A percentile compares a stretch with the other conserved stretches of the same genome.
These are phyloP conservation scores for Emergomyces orientalis DNA, from an alignment of 2,329 filamentous ascomycete genomes.

Conservation along the genomic window DNA sequence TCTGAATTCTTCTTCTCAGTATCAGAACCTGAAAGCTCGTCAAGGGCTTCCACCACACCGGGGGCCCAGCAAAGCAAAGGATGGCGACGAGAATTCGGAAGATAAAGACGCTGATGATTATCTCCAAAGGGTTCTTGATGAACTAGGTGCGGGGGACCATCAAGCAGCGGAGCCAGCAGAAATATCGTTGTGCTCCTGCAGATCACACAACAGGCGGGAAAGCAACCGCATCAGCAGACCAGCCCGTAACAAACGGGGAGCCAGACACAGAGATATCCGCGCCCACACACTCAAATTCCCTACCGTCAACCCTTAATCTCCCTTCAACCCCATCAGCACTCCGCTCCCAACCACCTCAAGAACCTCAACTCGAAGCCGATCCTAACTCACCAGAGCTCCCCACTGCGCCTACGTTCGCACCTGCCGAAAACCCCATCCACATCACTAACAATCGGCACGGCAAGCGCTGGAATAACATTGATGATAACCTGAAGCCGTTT, in stretches of 20 bases:
- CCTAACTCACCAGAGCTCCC: conserved; percentile 19
- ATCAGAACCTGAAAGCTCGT: not conserved
- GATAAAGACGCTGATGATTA: conserved; percentile 23
- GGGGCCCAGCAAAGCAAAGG: not conserved
- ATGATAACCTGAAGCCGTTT: conserved; percentile 56
- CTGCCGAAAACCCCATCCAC: conserved; percentile 10
- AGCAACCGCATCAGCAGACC: not conserved
- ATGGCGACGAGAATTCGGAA: conserved; percentile 3
- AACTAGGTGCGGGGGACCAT: conserved; percentile 14
- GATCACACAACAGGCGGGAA: not conserved
- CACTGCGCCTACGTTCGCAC: conserved; percentile 18
- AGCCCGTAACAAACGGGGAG: not conserved
- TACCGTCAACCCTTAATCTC: conserved; percentile 1
- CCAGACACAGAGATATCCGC: not conserved
- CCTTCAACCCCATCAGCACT: conserved; percentile 10
- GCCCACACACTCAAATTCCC: not conserved
- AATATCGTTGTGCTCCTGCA: not conserved
- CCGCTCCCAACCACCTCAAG: conserved; percentile 11
- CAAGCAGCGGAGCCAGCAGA: not conserved
- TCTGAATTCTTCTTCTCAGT: conserved; percentile 24
- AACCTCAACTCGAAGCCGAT: conserved; percentile 10
- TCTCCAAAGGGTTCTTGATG: conserved; percentile 24
- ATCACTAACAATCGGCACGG: conserved; percentile 14
- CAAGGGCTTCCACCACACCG: not conserved
- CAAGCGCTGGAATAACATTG: conserved; percentile 24